Evolutionary conservation across 805 yeast genomes (phyloP), one percentile per base, ranked within the genome.

Genomic region (Torulaspora gathmanii): DNA sequence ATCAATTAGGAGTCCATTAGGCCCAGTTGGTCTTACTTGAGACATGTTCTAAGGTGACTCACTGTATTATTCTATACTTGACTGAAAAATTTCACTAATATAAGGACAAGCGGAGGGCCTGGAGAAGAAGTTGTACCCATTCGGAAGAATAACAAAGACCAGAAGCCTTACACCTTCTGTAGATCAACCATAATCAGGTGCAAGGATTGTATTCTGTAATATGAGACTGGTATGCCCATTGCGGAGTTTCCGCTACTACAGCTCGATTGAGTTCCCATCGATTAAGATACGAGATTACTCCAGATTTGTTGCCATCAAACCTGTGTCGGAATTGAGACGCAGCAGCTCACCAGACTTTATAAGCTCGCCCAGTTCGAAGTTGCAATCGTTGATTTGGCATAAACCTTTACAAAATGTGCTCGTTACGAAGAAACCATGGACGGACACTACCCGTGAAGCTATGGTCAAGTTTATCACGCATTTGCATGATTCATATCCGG

Each of bases 341-440:
- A 54, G 65, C 12, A 57, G 63, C 8, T 53, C 56, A 2, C 86
- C 88, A 2, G 78, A 77, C 34, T 82, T 73, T 57, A 72, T 74
- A 31, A 67, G 72, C 2, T 68, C 78, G 10, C 73, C 83, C 6
- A 76, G 77, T 51, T 79, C 86, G 7, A 81, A 81, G 55, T 70
- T 83, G 37, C 80, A 78, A 52, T 72, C 77, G 22, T 60, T 89
- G 35, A 65, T 77, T 10, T 88, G 96, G 96, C 72, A 75, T n/a
- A 61, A 68, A 12, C 85, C 87, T 1, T 75, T 87, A 9, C 78
- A 79, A 48, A 91, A 90, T 60, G 78, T 91, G 8, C 74, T 83
- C 44, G 71, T 91, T 13, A 86, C 87, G 25, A 90, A 89, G 65
- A 91, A 91, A 60, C 96, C 96, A 1, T 79, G 86, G 82, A 78